These are phyloP conservation scores for Amaranthus palmeri DNA, from an alignment of 148 eudicot species.

Conservation along the genomic window DNA sequence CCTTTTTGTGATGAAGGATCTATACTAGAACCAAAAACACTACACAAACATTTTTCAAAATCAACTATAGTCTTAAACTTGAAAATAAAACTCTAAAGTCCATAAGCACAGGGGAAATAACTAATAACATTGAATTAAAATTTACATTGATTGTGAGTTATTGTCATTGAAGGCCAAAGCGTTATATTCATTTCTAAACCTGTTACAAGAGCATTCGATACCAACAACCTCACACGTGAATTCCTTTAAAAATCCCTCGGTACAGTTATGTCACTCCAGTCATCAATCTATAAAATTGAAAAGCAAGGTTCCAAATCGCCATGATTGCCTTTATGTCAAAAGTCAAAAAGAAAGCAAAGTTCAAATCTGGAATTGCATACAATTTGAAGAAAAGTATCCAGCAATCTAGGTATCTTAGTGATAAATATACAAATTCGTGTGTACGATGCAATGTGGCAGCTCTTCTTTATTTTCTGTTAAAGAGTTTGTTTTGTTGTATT, in stretches of 20 bases:
- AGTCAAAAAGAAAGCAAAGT: too few relatives aligned
- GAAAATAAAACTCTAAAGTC: background rate
- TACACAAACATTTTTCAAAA: slow-evolving; percentile 26
- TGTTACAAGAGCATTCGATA: slow-evolving; percentile 71
- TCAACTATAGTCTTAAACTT: slow-evolving; percentile 12
- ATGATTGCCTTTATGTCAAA: too few relatives aligned
- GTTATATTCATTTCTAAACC: slow-evolving; percentile 84
- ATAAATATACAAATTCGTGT: too few relatives aligned
- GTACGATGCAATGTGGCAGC: too few relatives aligned
- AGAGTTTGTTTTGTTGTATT: too few relatives aligned
- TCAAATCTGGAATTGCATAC: too few relatives aligned
- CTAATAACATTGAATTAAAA: background rate
- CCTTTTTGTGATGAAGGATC: slow-evolving; percentile 54
- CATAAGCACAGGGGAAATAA: background rate
- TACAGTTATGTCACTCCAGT: too few relatives aligned
- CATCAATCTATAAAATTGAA: too few relatives aligned
- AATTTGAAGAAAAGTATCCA: too few relatives aligned
- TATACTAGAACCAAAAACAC: slow-evolving; percentile 42
- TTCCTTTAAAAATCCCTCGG: slow-evolving; percentile 67
- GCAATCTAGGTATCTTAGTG: too few relatives aligned
- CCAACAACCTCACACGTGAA: slow-evolving; percentile 66
- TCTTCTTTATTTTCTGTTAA: too few relatives aligned
- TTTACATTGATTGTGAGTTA: slow-evolving; percentile 47
- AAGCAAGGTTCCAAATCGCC: too few relatives aligned
- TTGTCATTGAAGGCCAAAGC: slow-evolving; percentile 45